phyloP scores from a whole-genome alignment of 139 green algal species.

The Coelastrella sp. region DNA sequence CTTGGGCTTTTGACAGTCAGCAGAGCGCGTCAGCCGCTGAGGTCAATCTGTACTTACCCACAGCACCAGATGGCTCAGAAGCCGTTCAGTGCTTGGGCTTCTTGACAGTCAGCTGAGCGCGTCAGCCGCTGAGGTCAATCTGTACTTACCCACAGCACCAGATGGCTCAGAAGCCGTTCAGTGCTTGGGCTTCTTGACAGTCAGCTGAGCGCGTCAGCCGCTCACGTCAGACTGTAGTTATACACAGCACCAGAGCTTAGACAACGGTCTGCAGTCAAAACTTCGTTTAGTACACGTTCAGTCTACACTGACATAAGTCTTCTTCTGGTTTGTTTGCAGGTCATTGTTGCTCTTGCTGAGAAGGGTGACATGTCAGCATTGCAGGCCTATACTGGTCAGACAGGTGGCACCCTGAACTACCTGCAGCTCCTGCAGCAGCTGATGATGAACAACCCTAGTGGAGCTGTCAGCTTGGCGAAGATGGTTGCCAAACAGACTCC shows the following conservation, averaged over 20 bases:
- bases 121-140: too few species aligned
- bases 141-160: too few species aligned
- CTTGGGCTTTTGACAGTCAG: neutral
- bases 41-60: too few species aligned
- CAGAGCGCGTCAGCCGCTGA: too few species aligned
- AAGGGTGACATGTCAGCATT: conserved; percentile 97
- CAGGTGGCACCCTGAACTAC: conserved; percentile 95
- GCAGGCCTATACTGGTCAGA: conserved; percentile 76
- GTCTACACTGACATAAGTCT: too few species aligned
- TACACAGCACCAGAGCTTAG: too few species aligned
- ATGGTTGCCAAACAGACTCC: conserved; percentile 86
- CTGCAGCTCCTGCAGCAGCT: conserved; percentile 85
- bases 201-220: too few species aligned
- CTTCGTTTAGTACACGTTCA: too few species aligned
- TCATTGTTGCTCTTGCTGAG: conserved; percentile 88
- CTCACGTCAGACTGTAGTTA: too few species aligned
- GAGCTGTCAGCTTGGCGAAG: conserved; percentile 95
- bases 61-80: neutral
- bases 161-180: neutral
- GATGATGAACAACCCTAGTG: conserved; percentile 95
- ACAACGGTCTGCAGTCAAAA: too few species aligned
- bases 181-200: neutral
- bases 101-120: neutral
- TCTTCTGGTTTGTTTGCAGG: conserved; percentile 54
- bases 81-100: neutral